phyloP scores from a whole-genome alignment of 179 eudicot species.

The Drosera spatulata region DNA sequence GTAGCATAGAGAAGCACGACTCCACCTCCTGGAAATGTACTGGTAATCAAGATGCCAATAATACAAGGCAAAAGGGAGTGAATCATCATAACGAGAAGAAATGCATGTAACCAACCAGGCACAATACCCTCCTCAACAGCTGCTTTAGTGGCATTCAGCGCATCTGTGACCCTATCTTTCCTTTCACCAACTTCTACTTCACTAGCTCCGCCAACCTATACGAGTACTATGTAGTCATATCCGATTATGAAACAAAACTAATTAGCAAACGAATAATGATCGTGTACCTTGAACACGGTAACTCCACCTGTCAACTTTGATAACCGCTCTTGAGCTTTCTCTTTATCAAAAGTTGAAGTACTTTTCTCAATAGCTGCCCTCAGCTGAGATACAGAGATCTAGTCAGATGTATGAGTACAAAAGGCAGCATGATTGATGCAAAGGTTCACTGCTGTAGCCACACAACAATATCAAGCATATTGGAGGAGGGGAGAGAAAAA shows the following conservation, averaged over 20 bases:
- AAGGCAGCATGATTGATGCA: no score
- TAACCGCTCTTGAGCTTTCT: conserved; percentile 90
- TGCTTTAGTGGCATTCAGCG: conserved; percentile 91
- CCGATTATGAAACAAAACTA: neutral
- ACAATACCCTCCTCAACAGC: conserved; percentile 97
- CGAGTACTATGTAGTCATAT: neutral
- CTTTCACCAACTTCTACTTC: conserved; percentile 94
- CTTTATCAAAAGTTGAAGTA: conserved; percentile 78
- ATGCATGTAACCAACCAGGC: conserved; percentile 43
- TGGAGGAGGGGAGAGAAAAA: no score
- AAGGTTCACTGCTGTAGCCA: no score
- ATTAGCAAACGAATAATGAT: neutral
- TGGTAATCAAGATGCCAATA: neutral
- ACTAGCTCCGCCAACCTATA: conserved; percentile 90
- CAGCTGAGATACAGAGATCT: conserved; percentile 29
- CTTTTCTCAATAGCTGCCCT: conserved; percentile 57
- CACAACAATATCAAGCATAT: no score
- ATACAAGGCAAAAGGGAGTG: neutral
- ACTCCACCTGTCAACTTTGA: conserved; percentile 95
- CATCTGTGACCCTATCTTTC: conserved; percentile 94
- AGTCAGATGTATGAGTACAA: conserved; percentile 5
- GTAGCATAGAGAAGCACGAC: conserved; percentile 87
- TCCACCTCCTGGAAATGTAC: conserved; percentile 62
- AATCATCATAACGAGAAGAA: neutral
- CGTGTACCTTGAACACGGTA: conserved; percentile 84